Evolutionary conservation across 2,329 filamentous ascomycete species (phyloP), one percentile per base, ranked within the genome.

Genomic region (Lecanicillium sp.): DNA sequence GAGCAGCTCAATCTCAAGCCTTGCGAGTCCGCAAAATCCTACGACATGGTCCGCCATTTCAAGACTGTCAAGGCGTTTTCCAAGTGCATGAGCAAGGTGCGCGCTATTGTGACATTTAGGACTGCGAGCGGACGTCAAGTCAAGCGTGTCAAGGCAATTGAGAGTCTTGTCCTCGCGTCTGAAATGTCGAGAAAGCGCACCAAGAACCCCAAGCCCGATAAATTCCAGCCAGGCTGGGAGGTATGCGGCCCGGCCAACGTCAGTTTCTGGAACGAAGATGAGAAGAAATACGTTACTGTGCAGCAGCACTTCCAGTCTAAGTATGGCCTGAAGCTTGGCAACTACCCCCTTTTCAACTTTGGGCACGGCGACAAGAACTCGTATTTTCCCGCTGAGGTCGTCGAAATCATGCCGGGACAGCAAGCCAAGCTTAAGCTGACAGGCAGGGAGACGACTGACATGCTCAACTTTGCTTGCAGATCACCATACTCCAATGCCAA

Each of bases 401-500:
- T 86, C 52, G 63, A 68, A 4, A 74, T 93, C 3, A 60, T 80
- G 8, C 72, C 77, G 1, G 86, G 85, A 0, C 87, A 93, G 58
- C 63, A 76, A 0, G 72, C 81, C 19, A 78, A 76, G 32, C 67
- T 75, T 4, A 81, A 82, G 56, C 69, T 90, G 14, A 73, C 62
- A 1, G 68, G 74, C 0, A 63, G 71, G 0, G 84, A 91, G 58
- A 86, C 84, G 0, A 71, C 75, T 0, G 58, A 67, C 1, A 90
- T 93, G 87, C 80, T 91, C 38, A 67, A 67, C 1, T 87, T 88
- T 60, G 84, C 88, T 1, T 87, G 84, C 48, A 77, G 84, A 4
- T 67, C 67, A 0, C 87, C 87, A 0, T 72, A 73, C 2, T 67
- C 74, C 5, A 94, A 91, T 54, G 86, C 83, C 0, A 60, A 71